phyloP scores from a whole-genome alignment of 2,329 filamentous ascomycete genomes.

The Penicillium sp. region DNA sequence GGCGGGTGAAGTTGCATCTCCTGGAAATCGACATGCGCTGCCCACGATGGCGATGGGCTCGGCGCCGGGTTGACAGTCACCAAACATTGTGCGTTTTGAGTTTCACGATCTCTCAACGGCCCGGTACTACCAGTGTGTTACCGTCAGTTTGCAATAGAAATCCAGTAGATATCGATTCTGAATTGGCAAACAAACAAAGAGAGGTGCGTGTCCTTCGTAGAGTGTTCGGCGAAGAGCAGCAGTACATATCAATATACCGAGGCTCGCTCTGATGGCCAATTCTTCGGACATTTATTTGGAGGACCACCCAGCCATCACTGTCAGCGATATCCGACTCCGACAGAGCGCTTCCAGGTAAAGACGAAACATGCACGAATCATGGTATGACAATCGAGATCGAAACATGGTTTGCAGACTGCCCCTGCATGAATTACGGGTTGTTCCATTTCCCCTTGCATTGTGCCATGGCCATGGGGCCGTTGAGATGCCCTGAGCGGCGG shows the following conservation, averaged over 20 bases:
- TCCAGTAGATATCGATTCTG: slow-evolving; percentile 6
- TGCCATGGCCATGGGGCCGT: neutral
- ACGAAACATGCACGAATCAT: slow-evolving; percentile 12
- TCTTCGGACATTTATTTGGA: slow-evolving; percentile 8
- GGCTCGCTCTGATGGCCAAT: neutral
- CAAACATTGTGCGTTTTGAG: slow-evolving; percentile 12
- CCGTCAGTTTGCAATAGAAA: slow-evolving; percentile 1
- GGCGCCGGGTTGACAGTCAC: slow-evolving; percentile 3
- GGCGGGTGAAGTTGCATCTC: slow-evolving; percentile 19
- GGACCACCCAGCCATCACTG: slow-evolving; percentile 2
- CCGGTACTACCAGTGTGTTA: slow-evolving; percentile 6
- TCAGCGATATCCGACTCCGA: slow-evolving; percentile 15
- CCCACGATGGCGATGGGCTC: slow-evolving; percentile 28
- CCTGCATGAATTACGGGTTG: neutral
- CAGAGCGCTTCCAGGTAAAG: neutral
- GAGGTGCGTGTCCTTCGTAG: neutral
- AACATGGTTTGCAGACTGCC: neutral
- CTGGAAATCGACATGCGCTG: slow-evolving; percentile 25
- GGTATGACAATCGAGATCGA: neutral
- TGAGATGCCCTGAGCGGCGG: neutral
- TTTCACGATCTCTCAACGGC: slow-evolving; percentile 3
- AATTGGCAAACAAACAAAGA: neutral
- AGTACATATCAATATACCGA: slow-evolving; percentile 11
- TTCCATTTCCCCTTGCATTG: neutral
- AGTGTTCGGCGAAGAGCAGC: slow-evolving; percentile 1